These are phyloP conservation scores for Saturnispora ahearnii DNA, from an alignment of 805 yeast genomes.

Conservation along the genomic window DNA sequence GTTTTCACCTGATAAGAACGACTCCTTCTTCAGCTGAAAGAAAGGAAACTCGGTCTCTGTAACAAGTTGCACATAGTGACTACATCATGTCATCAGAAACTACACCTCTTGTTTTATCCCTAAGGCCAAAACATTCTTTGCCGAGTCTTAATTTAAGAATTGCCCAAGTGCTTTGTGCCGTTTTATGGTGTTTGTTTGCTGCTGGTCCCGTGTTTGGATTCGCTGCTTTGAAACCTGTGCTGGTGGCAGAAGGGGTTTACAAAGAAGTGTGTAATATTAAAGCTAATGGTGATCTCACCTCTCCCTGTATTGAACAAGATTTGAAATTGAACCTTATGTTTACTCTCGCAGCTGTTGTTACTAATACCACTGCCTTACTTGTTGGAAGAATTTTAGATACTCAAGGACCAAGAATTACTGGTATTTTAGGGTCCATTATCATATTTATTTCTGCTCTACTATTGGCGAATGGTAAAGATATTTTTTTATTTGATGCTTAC, in stretches of 20 bases:
- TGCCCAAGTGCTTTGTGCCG: conserved; percentile 62
- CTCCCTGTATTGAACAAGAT: conserved; percentile 66
- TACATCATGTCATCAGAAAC: conserved; percentile 15
- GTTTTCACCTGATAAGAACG: no score
- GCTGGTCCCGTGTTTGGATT: conserved; percentile 95
- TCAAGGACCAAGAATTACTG: conserved; percentile 75
- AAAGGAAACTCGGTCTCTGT: no score
- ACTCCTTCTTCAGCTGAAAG: no score
- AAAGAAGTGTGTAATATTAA: conserved; percentile 41
- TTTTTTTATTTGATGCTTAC: conserved; percentile 48
- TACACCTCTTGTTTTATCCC: conserved; percentile 18
- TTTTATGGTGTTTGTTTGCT: conserved; percentile 78
- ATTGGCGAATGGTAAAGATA: conserved; percentile 19
- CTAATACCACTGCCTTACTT: conserved; percentile 73
- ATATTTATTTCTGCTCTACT: conserved; percentile 45
- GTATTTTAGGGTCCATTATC: conserved; percentile 59
- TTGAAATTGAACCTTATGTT: conserved; percentile 73
- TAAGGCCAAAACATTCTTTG: conserved; percentile 5
- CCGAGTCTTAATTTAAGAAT: conserved; percentile 28
- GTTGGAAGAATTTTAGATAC: conserved; percentile 75
- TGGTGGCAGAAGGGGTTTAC: conserved; percentile 72
- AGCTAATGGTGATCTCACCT: conserved; percentile 7
- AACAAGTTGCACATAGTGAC: background rate
- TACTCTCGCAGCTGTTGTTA: conserved; percentile 77
- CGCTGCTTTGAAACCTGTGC: conserved; percentile 84